Conservation (phyloP, 148 eudicot genomes). For the Polygonum aviculare region DNA sequence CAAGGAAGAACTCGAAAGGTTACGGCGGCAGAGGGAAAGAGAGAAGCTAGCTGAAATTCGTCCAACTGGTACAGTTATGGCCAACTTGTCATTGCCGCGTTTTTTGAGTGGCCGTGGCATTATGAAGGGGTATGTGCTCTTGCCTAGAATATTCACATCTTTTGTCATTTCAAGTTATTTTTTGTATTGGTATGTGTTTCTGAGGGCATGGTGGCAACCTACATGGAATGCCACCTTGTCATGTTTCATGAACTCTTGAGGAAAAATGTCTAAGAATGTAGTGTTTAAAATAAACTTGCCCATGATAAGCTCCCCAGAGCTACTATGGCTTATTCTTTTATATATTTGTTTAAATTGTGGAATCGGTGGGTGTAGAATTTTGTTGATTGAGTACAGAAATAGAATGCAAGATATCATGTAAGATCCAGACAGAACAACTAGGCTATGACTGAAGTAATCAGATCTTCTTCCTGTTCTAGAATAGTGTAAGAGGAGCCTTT, state of each 20-base stretch:
- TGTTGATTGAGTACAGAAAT: not conserved
- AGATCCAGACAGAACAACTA: not conserved
- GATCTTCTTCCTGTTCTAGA: not conserved
- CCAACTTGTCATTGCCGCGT: slow-evolving; percentile 71
- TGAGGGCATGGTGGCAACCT: not conserved
- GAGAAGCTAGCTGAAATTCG: slow-evolving; percentile 50
- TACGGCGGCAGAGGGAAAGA: slow-evolving; percentile 52
- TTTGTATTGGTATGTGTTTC: not conserved
- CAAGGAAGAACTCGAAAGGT: slow-evolving; percentile 80
- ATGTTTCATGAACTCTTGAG: not conserved
- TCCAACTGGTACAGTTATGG: slow-evolving; percentile 70
- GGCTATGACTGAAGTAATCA: not conserved
- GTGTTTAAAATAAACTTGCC: not conserved
- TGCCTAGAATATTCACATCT: not conserved
- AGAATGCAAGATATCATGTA: not conserved
- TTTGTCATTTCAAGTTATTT: not conserved
- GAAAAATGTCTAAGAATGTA: not conserved
- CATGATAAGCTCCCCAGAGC: not conserved
- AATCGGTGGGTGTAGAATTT: not conserved
- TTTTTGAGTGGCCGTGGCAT: slow-evolving; percentile 74
- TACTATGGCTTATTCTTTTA: not conserved
- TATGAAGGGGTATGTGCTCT: slow-evolving; percentile 61
- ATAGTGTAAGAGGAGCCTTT: not conserved
- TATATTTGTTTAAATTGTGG: not conserved
- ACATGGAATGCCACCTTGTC: not conserved